Evolutionary conservation across 2,329 filamentous ascomycete genomes (phyloP).

Genomic region (Helminthosporium solani): DNA sequence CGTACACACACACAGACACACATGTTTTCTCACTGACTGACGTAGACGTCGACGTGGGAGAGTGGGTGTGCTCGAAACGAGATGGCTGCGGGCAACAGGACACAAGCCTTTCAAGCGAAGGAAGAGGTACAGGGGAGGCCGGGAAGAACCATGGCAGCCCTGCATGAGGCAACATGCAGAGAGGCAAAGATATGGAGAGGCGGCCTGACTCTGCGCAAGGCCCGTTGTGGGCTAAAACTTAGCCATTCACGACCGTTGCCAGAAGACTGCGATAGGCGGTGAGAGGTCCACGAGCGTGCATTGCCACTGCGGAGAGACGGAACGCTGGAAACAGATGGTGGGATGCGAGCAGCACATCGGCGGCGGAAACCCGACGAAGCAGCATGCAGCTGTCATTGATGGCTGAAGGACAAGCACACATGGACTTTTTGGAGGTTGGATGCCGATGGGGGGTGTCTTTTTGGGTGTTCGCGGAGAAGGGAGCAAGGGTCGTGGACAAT

Average conservation of each 20-base stretch:
- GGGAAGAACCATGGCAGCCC: constrained; percentile 9
- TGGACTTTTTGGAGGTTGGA: too few species aligned
- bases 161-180: constrained; percentile 3
- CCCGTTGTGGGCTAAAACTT: constrained; percentile 10
- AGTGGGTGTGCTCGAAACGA: background rate
- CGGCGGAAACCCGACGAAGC: too few species aligned
- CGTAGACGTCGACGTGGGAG: constrained; percentile 5
- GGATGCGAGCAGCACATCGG: constrained; percentile 1
- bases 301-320: constrained; percentile 10
- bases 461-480: background rate
- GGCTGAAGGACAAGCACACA: too few species aligned
- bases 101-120: background rate
- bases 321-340: background rate
- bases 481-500: constrained; percentile 6
- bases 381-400: background rate
- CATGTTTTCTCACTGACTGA: constrained; percentile 8
- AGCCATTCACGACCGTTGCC: constrained; percentile 18
- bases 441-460: too few species aligned
- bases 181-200: constrained; percentile 1
- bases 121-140: background rate
- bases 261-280: constrained; percentile 12
- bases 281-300: constrained; percentile 16
- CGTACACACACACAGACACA: too few species aligned
- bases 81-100: background rate
- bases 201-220: constrained; percentile 8